These are phyloP conservation scores for Zoysia matrella DNA, from an alignment of 202 grass and related monocot genomes.

Conservation along the genomic window DNA sequence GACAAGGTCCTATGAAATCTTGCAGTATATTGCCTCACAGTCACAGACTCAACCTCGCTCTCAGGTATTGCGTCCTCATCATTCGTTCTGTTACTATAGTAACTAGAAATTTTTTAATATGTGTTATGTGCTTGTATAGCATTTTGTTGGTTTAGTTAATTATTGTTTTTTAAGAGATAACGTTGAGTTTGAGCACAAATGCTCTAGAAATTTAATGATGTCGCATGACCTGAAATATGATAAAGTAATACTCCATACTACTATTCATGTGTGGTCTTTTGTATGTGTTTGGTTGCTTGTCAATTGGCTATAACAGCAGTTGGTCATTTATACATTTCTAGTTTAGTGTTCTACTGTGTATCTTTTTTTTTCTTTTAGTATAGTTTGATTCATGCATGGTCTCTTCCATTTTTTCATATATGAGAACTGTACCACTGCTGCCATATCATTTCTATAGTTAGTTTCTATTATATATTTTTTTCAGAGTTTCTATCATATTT, in stretches of 20 bases:
- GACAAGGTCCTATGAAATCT: conserved; percentile 78
- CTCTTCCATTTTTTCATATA: neutral
- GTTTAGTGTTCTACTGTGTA: neutral
- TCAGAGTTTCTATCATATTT: too few species aligned
- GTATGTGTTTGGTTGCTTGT: neutral
- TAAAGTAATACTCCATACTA: too few species aligned
- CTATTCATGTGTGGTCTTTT: neutral
- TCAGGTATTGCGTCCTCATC: conserved; percentile 53
- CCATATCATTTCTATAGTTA: neutral
- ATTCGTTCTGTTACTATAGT: neutral
- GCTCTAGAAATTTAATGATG: too few species aligned
- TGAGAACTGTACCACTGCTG: neutral
- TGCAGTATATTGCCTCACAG: conserved; percentile 80
- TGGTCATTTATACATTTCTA: neutral
- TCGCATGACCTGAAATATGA: too few species aligned
- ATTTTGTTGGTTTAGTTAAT: neutral
- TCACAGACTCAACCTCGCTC: conserved; percentile 48
- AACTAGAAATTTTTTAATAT: neutral
- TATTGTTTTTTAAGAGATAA: neutral
- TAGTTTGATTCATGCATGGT: neutral
- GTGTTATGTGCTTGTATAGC: neutral
- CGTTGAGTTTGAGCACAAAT: too few species aligned
- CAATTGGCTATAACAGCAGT: neutral
- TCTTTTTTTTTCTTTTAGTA: neutral
- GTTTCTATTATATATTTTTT: neutral